Evolutionary conservation across 257 asterid genomes (phyloP).

Genomic region (Perilla frutescens): DNA sequence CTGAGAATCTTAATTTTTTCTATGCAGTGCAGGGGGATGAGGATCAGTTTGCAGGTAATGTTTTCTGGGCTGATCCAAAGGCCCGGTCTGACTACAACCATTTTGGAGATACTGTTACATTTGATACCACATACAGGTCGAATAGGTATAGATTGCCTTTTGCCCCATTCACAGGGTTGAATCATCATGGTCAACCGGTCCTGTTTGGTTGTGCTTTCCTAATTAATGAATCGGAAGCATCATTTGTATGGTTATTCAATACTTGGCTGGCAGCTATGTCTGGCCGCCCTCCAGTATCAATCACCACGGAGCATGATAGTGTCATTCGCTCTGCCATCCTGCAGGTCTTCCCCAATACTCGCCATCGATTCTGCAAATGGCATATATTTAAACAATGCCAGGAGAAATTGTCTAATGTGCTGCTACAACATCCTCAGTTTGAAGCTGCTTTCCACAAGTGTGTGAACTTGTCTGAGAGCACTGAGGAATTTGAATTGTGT

Average conservation of each 20-base stretch:
- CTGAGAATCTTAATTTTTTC: conserved; percentile 72
- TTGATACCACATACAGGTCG: conserved; percentile 94
- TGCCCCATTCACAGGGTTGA: conserved; percentile 93
- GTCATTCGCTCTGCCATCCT: conserved; percentile 75
- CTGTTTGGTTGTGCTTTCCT: conserved; percentile 94
- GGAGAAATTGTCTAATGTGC: conserved; percentile 80
- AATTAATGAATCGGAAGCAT: conserved; percentile 87
- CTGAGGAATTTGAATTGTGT: conserved; percentile 83
- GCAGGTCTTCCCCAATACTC: conserved; percentile 80
- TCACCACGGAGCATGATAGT: conserved; percentile 87
- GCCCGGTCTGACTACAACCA: conserved; percentile 68
- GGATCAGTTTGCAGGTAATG: conserved; percentile 73
- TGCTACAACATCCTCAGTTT: conserved; percentile 74
- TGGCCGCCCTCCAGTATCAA: conserved; percentile 71
- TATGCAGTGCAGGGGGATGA: conserved; percentile 87
- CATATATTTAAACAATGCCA: conserved; percentile 94
- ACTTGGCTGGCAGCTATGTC: conserved; percentile 96
- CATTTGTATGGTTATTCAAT: conserved; percentile 84
- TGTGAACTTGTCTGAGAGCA: conserved; percentile 79
- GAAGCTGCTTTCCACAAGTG: conserved; percentile 88
- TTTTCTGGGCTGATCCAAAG: conserved; percentile 95
- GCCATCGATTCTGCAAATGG: conserved; percentile 98
- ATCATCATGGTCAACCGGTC: conserved; percentile 97
- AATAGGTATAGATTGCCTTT: conserved; percentile 94
- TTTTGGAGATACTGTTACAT: conserved; percentile 94